Evolutionary conservation across 768 basidiomycete species (phyloP).

Genomic region (Russula virescens): DNA sequence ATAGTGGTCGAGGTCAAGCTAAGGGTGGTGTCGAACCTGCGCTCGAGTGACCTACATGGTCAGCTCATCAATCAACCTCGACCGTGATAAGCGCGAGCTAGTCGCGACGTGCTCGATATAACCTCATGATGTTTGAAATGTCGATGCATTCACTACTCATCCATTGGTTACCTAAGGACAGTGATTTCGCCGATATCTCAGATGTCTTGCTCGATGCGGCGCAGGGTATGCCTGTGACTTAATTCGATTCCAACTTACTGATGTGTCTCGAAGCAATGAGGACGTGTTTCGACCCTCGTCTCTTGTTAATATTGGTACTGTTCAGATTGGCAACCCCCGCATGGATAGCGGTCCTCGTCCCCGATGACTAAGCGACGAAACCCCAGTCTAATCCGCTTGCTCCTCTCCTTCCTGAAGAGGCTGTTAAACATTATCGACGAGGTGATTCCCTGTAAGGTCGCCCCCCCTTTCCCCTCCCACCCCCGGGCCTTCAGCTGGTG

Average conservation of each 20-base stretch:
- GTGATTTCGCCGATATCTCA: constrained; percentile 60
- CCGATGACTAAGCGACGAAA: constrained; percentile 34
- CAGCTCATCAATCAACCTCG: neutral
- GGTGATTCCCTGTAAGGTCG: constrained; percentile 72
- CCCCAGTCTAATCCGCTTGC: constrained; percentile 58
- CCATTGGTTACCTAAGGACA: constrained; percentile 44
- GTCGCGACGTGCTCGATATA: constrained; percentile 2
- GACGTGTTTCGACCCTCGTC: constrained; percentile 20
- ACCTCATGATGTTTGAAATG: neutral
- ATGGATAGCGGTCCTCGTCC: constrained; percentile 75
- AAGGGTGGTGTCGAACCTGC: too few species aligned
- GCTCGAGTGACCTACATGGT: neutral
- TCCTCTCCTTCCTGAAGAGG: constrained; percentile 65
- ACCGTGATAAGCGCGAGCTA: neutral
- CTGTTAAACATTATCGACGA: constrained; percentile 86
- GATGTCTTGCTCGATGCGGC: constrained; percentile 54
- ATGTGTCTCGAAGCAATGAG: constrained; percentile 56
- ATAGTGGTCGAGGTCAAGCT: too few species aligned
- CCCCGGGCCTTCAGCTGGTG: constrained; percentile 18
- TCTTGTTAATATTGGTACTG: constrained; percentile 16
- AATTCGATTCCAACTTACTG: neutral
- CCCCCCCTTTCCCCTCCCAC: constrained; percentile 17
- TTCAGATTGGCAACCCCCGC: constrained; percentile 82
- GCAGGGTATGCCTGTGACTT: constrained; percentile 40
- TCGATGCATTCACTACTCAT: neutral